phyloP scores from a whole-genome alignment of 2,329 filamentous ascomycete genomes.

The Colletotrichum kahawae region DNA sequence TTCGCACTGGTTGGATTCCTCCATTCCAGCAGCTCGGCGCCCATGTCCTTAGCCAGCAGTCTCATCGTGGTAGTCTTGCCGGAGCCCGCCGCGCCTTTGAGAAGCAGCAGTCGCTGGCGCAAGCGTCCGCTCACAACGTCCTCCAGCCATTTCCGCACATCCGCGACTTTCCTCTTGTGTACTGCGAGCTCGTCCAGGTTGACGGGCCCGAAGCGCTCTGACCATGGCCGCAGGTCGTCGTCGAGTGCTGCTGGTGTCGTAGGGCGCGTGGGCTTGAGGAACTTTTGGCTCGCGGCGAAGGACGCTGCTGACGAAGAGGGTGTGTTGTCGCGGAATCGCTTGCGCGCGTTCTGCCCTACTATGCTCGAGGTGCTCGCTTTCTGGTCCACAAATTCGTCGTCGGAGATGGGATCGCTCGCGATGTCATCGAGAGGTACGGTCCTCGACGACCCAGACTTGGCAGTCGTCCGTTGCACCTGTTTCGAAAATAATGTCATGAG shows the following conservation, averaged over 20 bases:
- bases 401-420: slow-evolving; percentile 62
- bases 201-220: slow-evolving; percentile 78
- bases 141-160: slow-evolving; percentile 84
- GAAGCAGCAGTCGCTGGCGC: slow-evolving; percentile 76
- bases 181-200: slow-evolving; percentile 87
- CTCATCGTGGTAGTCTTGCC: slow-evolving; percentile 90
- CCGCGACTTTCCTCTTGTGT: slow-evolving; percentile 90
- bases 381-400: slow-evolving; percentile 59
- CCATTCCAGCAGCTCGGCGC: slow-evolving; percentile 85
- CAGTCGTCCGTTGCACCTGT: slow-evolving; percentile 55
- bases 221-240: slow-evolving; percentile 79
- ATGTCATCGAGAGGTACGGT: slow-evolving; percentile 51
- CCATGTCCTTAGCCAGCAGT: slow-evolving; percentile 78
- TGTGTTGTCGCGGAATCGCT: slow-evolving; percentile 49
- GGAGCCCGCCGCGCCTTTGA: slow-evolving; percentile 90
- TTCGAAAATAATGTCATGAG: slow-evolving; percentile 66
- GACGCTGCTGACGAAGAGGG: background rate
- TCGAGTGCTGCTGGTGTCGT: slow-evolving; percentile 35
- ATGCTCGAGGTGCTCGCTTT: slow-evolving; percentile 57
- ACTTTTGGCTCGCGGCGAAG: slow-evolving; percentile 52
- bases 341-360: slow-evolving; percentile 61
- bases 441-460: slow-evolving; percentile 27
- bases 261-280: slow-evolving; percentile 48
- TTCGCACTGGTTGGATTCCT: slow-evolving; percentile 74
- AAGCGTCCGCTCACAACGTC: slow-evolving; percentile 70